Base-by-base conservation (phyloP, 1,284 basidiomycete genomes). In the Malassezia brasiliensis region DNA sequence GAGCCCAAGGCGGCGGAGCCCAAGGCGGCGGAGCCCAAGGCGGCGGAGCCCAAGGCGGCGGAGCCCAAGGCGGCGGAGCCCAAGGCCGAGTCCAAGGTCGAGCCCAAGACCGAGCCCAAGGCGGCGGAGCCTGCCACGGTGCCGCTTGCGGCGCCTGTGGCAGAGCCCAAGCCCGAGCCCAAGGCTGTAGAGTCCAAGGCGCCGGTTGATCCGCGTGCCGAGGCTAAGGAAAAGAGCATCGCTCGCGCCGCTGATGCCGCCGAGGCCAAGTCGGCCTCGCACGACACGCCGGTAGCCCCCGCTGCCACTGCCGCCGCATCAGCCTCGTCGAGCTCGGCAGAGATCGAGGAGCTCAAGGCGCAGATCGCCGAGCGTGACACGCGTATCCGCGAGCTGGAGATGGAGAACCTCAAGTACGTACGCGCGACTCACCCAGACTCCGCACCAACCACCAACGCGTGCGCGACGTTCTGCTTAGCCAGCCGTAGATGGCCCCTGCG, bases 311-410 rank as follows among this genome's bases (percentile, higher is more conserved):
- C 53, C 7, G 7, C 25, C 7, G 25, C 25, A 7, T 7, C 25
- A 7, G 25, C 25, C 25, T 28, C 25, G 25, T 3, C 25, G 25
- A 28, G 25, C 7, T 48, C 63, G 32, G 28, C 65, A 2, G 53
- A 60, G 3, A 51, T 71, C 30, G 60, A 56, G 8, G 57, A 54
- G 40, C 50, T 72, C n/a, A 56, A 59, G 15, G 56, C 58, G 1
- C 56, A 63, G 22, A 47, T 71, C 20, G 58, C 60, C 36, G 60
- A 68, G 44, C 38, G 65, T 5, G 67, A 72, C 50, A 57, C 61
- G 7, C 47, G 58, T 40, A 70, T 72, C 36, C 59, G 69, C 19
- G 62, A 65, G 36, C 55, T 74, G 22, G 69, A 74, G 49, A 74
- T 70, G 52, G 71, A 72, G 35, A 62, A 62, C 58, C 44, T 61